Conservation (phyloP, 495 filamentous ascomycete genomes). For the Neurospora terricola region DNA sequence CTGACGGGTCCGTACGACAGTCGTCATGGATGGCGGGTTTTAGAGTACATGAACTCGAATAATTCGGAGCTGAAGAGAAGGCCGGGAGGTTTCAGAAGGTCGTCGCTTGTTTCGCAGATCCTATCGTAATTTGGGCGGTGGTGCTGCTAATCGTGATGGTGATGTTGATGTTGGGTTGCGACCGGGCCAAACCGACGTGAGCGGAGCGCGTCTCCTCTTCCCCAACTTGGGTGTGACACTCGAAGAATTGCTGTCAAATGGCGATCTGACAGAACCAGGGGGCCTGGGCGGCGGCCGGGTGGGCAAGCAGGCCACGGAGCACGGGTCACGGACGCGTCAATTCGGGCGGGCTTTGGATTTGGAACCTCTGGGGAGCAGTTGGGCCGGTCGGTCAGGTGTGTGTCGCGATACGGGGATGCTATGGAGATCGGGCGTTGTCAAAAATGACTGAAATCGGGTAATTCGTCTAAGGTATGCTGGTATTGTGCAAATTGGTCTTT, state of each 20-base stretch:
- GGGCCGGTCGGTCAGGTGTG: not conserved
- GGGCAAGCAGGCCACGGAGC: not conserved
- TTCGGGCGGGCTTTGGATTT: not conserved
- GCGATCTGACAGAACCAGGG: not conserved
- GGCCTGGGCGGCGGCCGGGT: not conserved
- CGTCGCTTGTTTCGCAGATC: not conserved
- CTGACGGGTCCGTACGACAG: constrained; percentile 46
- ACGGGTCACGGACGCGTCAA: not conserved
- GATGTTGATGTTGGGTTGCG: constrained; percentile 1
- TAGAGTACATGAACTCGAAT: constrained; percentile 17
- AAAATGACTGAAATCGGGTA: not conserved
- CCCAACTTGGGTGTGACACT: not conserved
- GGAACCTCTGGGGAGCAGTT: not conserved
- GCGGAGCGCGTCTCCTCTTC: constrained; percentile 6
- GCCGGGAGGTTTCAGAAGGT: not conserved
- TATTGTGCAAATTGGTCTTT: not conserved
- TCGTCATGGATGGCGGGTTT: constrained; percentile 47
- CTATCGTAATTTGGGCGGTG: not conserved
- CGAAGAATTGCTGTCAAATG: not conserved
- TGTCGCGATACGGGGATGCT: constrained; percentile 1
- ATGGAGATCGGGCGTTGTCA: not conserved
- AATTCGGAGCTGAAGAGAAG: not conserved
- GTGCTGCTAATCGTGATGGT: not conserved
- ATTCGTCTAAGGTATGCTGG: constrained; percentile 3
- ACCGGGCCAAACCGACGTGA: not conserved